These are phyloP conservation scores for Strobilomyces confusus DNA, from an alignment of 768 basidiomycete genomes.

Conservation along the genomic window DNA sequence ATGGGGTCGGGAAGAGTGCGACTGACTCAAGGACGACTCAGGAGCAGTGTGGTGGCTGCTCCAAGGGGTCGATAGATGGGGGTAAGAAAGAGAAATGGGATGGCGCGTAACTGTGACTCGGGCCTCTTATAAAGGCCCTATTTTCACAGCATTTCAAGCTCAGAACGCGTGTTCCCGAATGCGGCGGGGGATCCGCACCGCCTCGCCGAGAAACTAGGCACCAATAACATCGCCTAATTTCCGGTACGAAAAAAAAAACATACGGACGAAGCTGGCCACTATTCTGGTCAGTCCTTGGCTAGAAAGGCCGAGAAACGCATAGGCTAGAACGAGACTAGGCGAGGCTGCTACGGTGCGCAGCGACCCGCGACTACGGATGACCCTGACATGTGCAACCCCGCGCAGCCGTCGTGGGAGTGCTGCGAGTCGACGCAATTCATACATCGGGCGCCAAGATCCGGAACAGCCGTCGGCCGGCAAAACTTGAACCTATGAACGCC, in stretches of 20 bases:
- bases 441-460: constrained; percentile 2
- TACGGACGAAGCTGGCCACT: background rate
- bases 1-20: constrained; percentile 11
- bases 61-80: constrained; percentile 18
- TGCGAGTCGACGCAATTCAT: constrained; percentile 3
- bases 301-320: background rate
- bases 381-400: background rate
- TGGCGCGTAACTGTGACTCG: constrained; percentile 23
- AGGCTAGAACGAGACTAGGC: background rate
- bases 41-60: constrained; percentile 21
- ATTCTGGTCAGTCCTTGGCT: background rate
- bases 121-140: constrained; percentile 25
- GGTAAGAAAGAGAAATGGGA: constrained; percentile 13
- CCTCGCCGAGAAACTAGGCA: constrained; percentile 13
- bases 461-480: constrained; percentile 7
- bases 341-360: background rate
- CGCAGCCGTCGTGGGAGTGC: constrained; percentile 6
- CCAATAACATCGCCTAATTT: background rate
- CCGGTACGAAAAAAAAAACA: background rate
- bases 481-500: background rate
- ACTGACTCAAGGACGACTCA: constrained; percentile 16
- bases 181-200: constrained; percentile 20
- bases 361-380: constrained; percentile 19
- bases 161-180: constrained; percentile 28
- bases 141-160: constrained; percentile 36